Percentiles rank a stretch among this genome's conserved stretches.
Evolutionary conservation across 2,329 filamentous ascomycete genomes (phyloP).

Genomic region (Botryotinia globosa): DNA sequence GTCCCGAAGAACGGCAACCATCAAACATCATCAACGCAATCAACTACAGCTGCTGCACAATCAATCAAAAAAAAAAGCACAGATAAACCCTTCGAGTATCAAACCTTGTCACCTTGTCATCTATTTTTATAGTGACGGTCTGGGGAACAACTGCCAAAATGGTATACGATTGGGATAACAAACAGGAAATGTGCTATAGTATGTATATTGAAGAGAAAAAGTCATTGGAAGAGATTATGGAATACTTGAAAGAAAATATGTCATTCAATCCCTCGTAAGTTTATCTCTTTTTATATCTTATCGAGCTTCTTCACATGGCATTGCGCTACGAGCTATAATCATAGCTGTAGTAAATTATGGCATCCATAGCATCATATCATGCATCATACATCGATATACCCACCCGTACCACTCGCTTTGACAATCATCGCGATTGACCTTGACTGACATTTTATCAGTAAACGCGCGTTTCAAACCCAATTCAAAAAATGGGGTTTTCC

Average conservation of each 20-base stretch:
- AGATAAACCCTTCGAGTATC: not conserved
- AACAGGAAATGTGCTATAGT: slow-evolving; percentile 62
- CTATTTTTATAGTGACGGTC: slow-evolving; percentile 1
- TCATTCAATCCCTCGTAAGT: slow-evolving; percentile 48
- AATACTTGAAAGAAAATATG: slow-evolving; percentile 62
- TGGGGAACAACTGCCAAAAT: slow-evolving; percentile 28
- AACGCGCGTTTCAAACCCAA: slow-evolving; percentile 72
- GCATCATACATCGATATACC: slow-evolving; percentile 16
- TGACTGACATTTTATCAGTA: slow-evolving; percentile 46
- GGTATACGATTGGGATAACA: slow-evolving; percentile 65
- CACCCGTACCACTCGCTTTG: slow-evolving; percentile 31
- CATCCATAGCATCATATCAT: slow-evolving; percentile 8
- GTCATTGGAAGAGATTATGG: slow-evolving; percentile 71
- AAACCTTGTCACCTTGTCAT: not conserved
- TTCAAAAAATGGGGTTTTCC: slow-evolving; percentile 80
- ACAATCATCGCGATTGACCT: not conserved
- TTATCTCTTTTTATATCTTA: not conserved
- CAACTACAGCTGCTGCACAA: slow-evolving; percentile 17
- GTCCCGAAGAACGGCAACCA: slow-evolving; percentile 15
- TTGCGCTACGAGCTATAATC: slow-evolving; percentile 1
- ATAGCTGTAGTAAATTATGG: slow-evolving; percentile 29
- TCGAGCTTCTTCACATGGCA: not conserved
- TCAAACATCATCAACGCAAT: slow-evolving; percentile 21
- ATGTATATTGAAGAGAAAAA: slow-evolving; percentile 76
- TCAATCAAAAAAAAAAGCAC: slow-evolving; percentile 16